Evolutionary conservation across 2,329 filamentous ascomycete genomes (phyloP).

Genomic region (Aureobasidium sp.): DNA sequence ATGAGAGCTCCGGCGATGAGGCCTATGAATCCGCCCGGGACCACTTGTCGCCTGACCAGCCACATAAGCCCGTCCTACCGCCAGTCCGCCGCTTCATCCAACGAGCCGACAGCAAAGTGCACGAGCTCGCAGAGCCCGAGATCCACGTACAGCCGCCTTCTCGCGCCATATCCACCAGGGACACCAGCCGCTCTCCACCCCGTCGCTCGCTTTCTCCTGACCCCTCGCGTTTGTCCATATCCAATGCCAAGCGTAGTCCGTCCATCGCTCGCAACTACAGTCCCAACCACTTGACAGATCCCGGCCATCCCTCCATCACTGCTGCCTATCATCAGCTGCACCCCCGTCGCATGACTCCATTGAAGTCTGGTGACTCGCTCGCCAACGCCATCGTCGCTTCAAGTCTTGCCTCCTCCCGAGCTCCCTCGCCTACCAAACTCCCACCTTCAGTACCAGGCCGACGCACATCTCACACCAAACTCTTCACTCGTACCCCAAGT

Average conservation of each 20-base stretch:
- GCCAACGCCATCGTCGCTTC: slow-evolving; percentile 69
- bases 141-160: slow-evolving; percentile 5
- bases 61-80: slow-evolving; percentile 25
- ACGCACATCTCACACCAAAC: slow-evolving; percentile 17
- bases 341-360: slow-evolving; percentile 32
- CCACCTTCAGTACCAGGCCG: slow-evolving; percentile 22
- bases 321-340: slow-evolving; percentile 27
- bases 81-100: slow-evolving; percentile 26
- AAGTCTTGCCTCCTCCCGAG: slow-evolving; percentile 53
- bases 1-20: slow-evolving; percentile 17
- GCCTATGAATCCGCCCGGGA: slow-evolving; percentile 19
- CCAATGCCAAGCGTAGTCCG: slow-evolving; percentile 29
- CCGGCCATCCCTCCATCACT: slow-evolving; percentile 18
- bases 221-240: slow-evolving; percentile 24
- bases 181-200: not conserved
- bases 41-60: not conserved
- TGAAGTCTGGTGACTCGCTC: slow-evolving; percentile 55
- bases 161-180: not conserved
- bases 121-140: not conserved
- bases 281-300: slow-evolving; percentile 54
- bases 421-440: slow-evolving; percentile 32
- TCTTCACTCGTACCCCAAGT: slow-evolving; percentile 33
- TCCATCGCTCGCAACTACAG: slow-evolving; percentile 55
- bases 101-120: slow-evolving; percentile 8
- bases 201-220: slow-evolving; percentile 21